These are phyloP conservation scores for Backusella luteola DNA, from an alignment of 192 early-diverging fungal genomes.

Conservation along the genomic window DNA sequence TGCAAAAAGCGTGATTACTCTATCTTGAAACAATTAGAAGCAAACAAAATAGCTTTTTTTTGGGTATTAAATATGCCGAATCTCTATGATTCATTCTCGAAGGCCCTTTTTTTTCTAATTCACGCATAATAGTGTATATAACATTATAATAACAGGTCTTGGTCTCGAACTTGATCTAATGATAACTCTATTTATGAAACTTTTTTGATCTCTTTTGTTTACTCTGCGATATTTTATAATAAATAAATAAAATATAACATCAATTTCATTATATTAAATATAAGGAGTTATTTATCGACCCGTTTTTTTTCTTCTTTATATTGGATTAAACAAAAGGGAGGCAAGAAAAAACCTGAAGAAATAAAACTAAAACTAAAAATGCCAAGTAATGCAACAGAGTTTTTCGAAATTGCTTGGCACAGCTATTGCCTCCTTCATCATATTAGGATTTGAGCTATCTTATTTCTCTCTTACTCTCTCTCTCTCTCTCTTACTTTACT, in stretches of 20 bases:
- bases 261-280: constrained; percentile 3
- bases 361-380: constrained; percentile 3
- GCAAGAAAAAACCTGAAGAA: background rate
- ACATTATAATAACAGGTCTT: too few relatives aligned
- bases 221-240: background rate
- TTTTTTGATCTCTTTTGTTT: too few relatives aligned
- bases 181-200: too few relatives aligned
- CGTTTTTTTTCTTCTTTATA: background rate
- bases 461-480: background rate
- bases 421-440: background rate
- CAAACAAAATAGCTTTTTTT: too few relatives aligned
- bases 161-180: too few relatives aligned
- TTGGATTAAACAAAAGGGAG: background rate
- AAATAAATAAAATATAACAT: background rate
- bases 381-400: constrained; percentile 2
- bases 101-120: too few relatives aligned
- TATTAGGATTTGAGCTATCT: background rate
- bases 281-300: background rate
- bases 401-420: constrained; percentile 4
- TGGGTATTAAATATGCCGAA: too few relatives aligned
- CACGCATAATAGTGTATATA: too few relatives aligned
- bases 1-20: too few relatives aligned
- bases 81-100: too few relatives aligned
- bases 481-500: background rate
- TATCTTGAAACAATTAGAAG: too few relatives aligned